Evolutionary conservation across 1,139 yeast species (phyloP).

Genomic region (Diutina scorzettiae): DNA sequence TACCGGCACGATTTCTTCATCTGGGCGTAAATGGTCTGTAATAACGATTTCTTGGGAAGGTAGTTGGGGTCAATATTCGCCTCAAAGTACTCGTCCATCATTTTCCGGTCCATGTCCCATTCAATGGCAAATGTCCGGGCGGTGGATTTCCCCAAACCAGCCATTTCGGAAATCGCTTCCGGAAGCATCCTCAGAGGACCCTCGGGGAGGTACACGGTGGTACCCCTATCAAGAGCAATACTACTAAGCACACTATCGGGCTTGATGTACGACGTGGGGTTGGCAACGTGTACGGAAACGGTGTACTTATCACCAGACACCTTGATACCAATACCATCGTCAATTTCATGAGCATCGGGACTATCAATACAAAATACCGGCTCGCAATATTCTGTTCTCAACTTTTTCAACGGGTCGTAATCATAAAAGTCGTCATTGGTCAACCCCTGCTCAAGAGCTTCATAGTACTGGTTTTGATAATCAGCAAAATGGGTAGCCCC

Average conservation of each 20-base stretch:
- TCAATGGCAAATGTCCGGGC: constrained; percentile 40
- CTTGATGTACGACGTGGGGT: constrained; percentile 58
- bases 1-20: constrained; percentile 11
- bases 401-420: constrained; percentile 21
- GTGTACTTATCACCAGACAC: constrained; percentile 22
- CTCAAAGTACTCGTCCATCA: constrained; percentile 16
- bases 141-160: constrained; percentile 44
- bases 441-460: constrained; percentile 15
- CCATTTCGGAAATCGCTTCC: constrained; percentile 31
- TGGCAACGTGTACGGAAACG: constrained; percentile 73
- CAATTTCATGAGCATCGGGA: constrained; percentile 76
- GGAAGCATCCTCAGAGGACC: constrained; percentile 63
- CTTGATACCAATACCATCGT: constrained; percentile 75
- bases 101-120: constrained; percentile 17
- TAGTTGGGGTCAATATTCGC: constrained; percentile 10
- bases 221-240: constrained; percentile 48
- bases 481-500: constrained; percentile 27
- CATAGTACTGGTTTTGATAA: constrained; percentile 30
- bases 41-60: constrained; percentile 12
- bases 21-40: constrained; percentile 9
- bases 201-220: constrained; percentile 71
- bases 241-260: constrained; percentile 39
- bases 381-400: constrained; percentile 25
- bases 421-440: constrained; percentile 16
- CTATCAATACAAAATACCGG: constrained; percentile 81